Evolutionary conservation across 306 rosid genomes (phyloP).

Genomic region (Cucumis hystrix): DNA sequence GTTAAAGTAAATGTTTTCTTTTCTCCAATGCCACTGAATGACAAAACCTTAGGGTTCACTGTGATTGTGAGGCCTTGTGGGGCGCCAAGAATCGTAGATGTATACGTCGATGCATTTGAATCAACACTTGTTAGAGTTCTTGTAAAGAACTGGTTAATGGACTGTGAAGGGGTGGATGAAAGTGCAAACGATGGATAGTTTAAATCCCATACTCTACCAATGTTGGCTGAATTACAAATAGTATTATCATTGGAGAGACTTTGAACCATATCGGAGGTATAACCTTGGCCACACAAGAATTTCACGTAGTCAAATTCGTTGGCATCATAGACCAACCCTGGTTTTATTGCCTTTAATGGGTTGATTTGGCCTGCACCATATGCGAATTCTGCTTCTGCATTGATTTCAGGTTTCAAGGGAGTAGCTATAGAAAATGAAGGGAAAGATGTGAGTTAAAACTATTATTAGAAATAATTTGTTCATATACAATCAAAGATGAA

Average conservation of each 20-base stretch:
- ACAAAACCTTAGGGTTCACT: neutral
- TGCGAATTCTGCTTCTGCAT: conserved; percentile 20
- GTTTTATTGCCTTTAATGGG: conserved; percentile 13
- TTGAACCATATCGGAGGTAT: conserved; percentile 2
- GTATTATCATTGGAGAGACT: conserved; percentile 10
- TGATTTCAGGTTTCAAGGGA: conserved; percentile 13
- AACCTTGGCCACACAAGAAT: conserved; percentile 26
- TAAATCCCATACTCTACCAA: conserved; percentile 7
- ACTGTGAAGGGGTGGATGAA: neutral
- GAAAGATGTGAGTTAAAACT: neutral
- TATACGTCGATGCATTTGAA: neutral
- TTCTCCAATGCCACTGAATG: neutral
- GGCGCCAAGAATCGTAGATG: neutral
- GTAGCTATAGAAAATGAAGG: conserved; percentile 7
- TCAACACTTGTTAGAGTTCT: conserved; percentile 30
- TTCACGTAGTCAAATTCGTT: conserved; percentile 12
- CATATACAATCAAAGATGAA: no score
- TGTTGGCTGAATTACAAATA: neutral
- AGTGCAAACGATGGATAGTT: conserved; percentile 38
- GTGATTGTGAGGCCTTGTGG: neutral
- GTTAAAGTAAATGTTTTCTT: neutral
- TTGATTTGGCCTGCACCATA: conserved; percentile 28
- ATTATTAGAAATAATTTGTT: neutral
- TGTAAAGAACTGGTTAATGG: conserved; percentile 4
- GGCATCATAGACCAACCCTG: conserved; percentile 26